Evolutionary conservation across 768 basidiomycete species (phyloP), one percentile per base, ranked within the genome.

Genomic region (Tubosaeta brunneosetosa): DNA sequence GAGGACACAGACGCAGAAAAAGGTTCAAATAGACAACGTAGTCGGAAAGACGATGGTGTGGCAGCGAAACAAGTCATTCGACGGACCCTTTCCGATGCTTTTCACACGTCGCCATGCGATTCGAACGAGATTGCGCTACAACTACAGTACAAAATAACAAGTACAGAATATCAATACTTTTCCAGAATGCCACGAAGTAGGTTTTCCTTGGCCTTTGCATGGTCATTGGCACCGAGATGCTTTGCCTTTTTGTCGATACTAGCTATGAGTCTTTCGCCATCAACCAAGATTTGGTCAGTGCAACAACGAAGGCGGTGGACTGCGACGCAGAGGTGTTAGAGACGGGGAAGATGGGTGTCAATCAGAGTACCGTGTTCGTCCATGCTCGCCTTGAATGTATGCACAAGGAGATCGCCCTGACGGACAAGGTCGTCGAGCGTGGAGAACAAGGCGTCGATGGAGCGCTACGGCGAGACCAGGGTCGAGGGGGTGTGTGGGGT

Each of bases 211-310:
- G 67, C 67, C 45, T 55, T 71, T 49, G 62, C 63, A 31, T 68
- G 60, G 38, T 71, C 69, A 36, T 71, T 55, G 46, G 64, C 67
- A 16, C 66, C 60, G 14, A 71, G 59, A 13, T 69, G 67, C 55
- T 77, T 81, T 55, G 71, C 69, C 52, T 77, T 76, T 65, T 81
- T 83, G 55, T 88, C 85, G 8, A 82, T 68, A 12, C 61, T 65
- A 2, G 73, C 66, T 45, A 85, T 77, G 8, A 73, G 73, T 40
- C 74, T 74, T 59, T 86, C 85, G 31, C 80, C 65, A 42, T 76
- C 74, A 29, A 61, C 72, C 5, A 83, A 82, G n/a, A 79, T 60
- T 19, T 70, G 74, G 54, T 75, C 72, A 31, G 81, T 57, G 25
- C 64, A 62, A 25, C 70, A 71, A 17, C 74, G 64, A 1, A 76